phyloP scores from a whole-genome alignment of 305 asterid species.

The Euphrasia arctica region DNA sequence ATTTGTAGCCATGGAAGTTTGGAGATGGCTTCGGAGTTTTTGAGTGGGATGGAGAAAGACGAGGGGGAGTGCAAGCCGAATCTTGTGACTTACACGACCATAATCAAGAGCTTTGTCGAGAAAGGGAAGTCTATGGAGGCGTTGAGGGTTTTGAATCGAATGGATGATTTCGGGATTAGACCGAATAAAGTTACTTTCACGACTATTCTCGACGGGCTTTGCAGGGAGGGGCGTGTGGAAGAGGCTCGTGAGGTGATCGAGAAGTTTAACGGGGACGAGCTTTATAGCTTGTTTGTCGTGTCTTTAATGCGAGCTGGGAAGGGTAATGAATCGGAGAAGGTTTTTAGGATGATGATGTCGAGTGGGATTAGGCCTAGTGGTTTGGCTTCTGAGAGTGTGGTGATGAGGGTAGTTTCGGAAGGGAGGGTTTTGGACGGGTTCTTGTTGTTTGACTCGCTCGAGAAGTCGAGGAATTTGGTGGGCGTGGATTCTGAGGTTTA shows the following conservation, averaged over 20 bases:
- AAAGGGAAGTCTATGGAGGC: constrained; percentile 59
- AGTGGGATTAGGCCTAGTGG: constrained; percentile 64
- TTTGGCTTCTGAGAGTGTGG: constrained; percentile 42
- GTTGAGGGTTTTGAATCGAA: constrained; percentile 48
- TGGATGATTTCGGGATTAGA: constrained; percentile 41
- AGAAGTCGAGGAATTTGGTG: constrained; percentile 40
- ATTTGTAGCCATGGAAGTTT: constrained; percentile 53
- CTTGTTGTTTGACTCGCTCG: constrained; percentile 45
- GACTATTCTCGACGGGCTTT: constrained; percentile 61
- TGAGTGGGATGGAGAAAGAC: constrained; percentile 62
- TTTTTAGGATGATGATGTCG: constrained; percentile 52
- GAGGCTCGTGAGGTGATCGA: constrained; percentile 55
- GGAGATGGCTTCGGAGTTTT: constrained; percentile 60
- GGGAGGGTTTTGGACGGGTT: constrained; percentile 59
- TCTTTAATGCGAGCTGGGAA: constrained; percentile 50
- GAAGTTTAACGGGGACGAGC: constrained; percentile 47
- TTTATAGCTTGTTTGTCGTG: constrained; percentile 51
- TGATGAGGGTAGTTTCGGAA: constrained; percentile 41
- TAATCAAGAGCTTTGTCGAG: constrained; percentile 60
- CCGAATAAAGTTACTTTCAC: constrained; percentile 59
- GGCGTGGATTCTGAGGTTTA: constrained; percentile 50
- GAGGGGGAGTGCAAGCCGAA: constrained; percentile 50
- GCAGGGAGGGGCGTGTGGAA: constrained; percentile 53
- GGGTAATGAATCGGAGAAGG: constrained; percentile 46
- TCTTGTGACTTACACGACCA: constrained; percentile 62